Base-by-base conservation (phyloP, 495 filamentous ascomycete genomes). In the Penicillium arizonense region DNA sequence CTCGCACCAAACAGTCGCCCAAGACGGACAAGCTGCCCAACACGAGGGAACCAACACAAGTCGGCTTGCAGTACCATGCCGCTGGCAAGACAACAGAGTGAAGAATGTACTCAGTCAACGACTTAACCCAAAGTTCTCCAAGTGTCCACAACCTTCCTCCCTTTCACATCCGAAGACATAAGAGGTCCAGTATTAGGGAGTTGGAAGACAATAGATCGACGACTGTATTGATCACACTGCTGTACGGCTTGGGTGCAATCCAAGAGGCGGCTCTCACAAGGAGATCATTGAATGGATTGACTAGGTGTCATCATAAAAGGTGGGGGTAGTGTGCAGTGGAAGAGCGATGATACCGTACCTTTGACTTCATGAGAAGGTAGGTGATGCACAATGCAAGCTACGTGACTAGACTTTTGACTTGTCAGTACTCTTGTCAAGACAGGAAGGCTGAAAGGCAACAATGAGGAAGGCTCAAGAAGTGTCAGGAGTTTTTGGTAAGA, bases 241-340 rank as follows among this genome's bases (percentile, higher is more conserved):
- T 61, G 55, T 53, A 44, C 53, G 50, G 50, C 41, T 35, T 26
- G 51, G 47, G 56, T 63, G 58, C 58, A 45, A 65, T 62, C 55
- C 68, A 66, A 71, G 61, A 63, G 72, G 70, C 62, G 72, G 71
- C 74, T 89, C 81, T 87, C 88, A 30, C 28, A 74, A 75, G 57
- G 74, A 82, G 80, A 79, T 97, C 89, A 82, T 95, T 87, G 93
- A 97, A 97, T 97, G 93, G 93, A 97, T 97, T 88, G 86, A 90
- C 92, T 92, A 77, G 74, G 82, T 88, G 83, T 96, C 91, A 96
- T 97, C 93, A 88, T 88, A 70, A 77, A 69, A 66, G 50, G 45
- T 50, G 38, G 50, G 50, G 41, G 24, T 28, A 36, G 28, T 14
- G 51, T 54, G 35, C 24, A 34, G 12, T 51, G 20, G 9, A 34